Base-by-base conservation (phyloP, 169 alveolate genomes). In the Plasmodium reichenowi region DNA sequence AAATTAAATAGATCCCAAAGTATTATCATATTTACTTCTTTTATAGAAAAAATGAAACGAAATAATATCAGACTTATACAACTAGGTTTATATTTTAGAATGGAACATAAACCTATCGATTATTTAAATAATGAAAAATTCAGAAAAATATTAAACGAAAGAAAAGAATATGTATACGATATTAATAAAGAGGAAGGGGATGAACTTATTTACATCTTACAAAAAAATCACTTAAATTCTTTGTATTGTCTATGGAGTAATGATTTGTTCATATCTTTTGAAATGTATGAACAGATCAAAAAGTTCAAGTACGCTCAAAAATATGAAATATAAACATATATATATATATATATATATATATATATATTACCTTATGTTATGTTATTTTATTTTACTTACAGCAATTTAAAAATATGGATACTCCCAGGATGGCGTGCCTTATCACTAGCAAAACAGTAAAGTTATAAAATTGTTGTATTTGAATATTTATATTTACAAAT, bases 341-440 rank as follows among this genome's bases (percentile, higher is more conserved):
- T 29, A 29, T 29, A 29, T 29, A 29, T 29, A 29, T 29, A 29
- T n/a, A 26, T 38, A 70, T 15, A 5, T 45, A 48, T 70, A 45
- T 29, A 66, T 45, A 45, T 24, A 15, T 47, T 48, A 15, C 22
- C 17, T 43, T 29, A 17, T 50, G 2, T 32, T 9, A 52, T 12
- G 0, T 32, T 29, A 43, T 17, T 8, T 24, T 47, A 54, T 47
- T 48, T 56, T 58, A 20, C 29, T 24, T 68, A 56, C 54, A 80
- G 90, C 10, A 80, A 80, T 47, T 71, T 80, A 71, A 59, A 80
- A 24, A 24, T 80, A 45, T 80, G 90, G 90, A 80, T 68, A n/a
- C 76, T 80, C 43, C 90, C 90, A 56, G 90, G 90, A 56, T 80
- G 90, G 90, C 63, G 90, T 8, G 90, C 90, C 8, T 59, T 80